Conservation (phyloP, 805 yeast genomes). For the Kodamaea hsintzibuensis region DNA sequence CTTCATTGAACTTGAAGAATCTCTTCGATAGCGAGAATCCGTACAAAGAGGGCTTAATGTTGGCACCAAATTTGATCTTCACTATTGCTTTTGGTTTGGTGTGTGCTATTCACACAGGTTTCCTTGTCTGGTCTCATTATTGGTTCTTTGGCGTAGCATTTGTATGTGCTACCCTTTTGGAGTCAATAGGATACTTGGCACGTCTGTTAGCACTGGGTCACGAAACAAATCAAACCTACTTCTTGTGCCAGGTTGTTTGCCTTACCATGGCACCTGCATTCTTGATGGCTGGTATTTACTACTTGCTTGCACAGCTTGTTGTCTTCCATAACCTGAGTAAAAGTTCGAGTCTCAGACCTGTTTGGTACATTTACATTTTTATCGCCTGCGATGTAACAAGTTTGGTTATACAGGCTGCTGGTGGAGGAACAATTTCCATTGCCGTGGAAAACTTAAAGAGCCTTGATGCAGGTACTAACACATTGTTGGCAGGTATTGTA, state of each 20-base stretch:
- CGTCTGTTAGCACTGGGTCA: conserved; percentile 7
- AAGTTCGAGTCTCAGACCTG: conserved; percentile 8
- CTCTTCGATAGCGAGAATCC: conserved; percentile 29
- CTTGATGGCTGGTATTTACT: conserved; percentile 15
- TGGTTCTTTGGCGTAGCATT: conserved; percentile 17
- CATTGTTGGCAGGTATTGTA: conserved; percentile 21
- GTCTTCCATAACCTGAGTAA: conserved; percentile 7
- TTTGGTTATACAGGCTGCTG: conserved; percentile 20
- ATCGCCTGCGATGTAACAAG: conserved; percentile 13
- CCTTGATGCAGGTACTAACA: conserved; percentile 16
- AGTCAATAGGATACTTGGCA: conserved; percentile 12
- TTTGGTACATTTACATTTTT: conserved; percentile 15
- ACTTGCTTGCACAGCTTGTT: conserved; percentile 12
- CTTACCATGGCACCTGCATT: conserved; percentile 16
- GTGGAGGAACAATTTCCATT: conserved; percentile 18
- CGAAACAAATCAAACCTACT: conserved; percentile 3
- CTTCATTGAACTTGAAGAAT: conserved; percentile 31
- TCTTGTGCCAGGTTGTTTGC: conserved; percentile 9
- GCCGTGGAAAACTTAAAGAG: conserved; percentile 9
- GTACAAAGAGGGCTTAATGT: conserved; percentile 6
- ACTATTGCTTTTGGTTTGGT: conserved; percentile 12
- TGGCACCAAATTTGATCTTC: conserved; percentile 17
- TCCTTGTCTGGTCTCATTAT: conserved; percentile 16
- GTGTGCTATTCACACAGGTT: conserved; percentile 12
- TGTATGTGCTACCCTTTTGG: conserved; percentile 8